Evolutionary conservation across 225 moss, liverwort and hornwort genomes (phyloP).

Genomic region (Bryum argenteum): DNA sequence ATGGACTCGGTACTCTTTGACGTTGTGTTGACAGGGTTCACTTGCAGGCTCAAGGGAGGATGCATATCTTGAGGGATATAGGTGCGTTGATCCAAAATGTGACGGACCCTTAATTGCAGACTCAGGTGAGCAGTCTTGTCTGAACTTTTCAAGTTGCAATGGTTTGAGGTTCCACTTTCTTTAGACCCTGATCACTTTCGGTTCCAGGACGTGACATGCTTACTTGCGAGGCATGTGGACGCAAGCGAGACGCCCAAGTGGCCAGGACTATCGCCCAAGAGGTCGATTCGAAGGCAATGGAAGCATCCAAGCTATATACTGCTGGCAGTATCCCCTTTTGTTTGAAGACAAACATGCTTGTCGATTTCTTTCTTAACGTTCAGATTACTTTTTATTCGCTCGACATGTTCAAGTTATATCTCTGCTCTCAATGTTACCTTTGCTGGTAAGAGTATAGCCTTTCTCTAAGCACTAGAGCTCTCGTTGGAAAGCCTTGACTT

Average conservation of each 20-base stretch:
- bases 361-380: conserved; percentile 12
- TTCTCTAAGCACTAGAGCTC: conserved; percentile 10
- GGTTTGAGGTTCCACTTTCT: neutral
- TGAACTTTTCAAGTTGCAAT: conserved; percentile 20
- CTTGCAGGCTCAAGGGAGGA: conserved; percentile 65
- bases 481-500: conserved; percentile 25
- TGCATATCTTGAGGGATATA: conserved; percentile 82
- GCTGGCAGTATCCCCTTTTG: conserved; percentile 48
- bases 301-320: conserved; percentile 44
- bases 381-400: neutral
- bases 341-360: conserved; percentile 12
- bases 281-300: conserved; percentile 36
- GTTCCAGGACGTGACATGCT: conserved; percentile 36
- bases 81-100: conserved; percentile 65
- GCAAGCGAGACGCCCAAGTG: conserved; percentile 37
- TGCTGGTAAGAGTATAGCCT: neutral
- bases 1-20: conserved; percentile 4
- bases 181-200: conserved; percentile 14
- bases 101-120: conserved; percentile 60
- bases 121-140: conserved; percentile 41
- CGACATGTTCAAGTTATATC: neutral
- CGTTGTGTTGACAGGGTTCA: conserved; percentile 53
- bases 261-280: conserved; percentile 29
- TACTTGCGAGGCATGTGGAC: conserved; percentile 45
- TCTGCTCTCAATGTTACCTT: neutral